Percentiles rank a stretch among this genome's conserved stretches.
phyloP scores from a whole-genome alignment of 179 eudicot genomes.

The Carnegiea gigantea region DNA sequence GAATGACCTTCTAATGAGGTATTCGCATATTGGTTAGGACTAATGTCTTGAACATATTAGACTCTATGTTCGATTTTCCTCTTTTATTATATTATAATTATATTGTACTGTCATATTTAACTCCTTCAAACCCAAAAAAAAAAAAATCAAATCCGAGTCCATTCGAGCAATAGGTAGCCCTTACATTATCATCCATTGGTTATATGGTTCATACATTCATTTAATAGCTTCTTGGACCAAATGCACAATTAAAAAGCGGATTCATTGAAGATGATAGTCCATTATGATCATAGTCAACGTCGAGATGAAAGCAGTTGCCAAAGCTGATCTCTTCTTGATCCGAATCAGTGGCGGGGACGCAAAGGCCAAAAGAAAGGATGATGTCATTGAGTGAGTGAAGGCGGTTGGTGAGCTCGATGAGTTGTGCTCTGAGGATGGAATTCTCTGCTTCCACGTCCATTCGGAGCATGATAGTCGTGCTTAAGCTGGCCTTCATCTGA shows the following conservation, averaged over 20 bases:
- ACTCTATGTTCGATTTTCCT: no score
- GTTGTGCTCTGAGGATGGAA: constrained; percentile 54
- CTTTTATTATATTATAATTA: no score
- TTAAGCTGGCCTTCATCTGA: constrained; percentile 33
- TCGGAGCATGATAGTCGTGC: constrained; percentile 33
- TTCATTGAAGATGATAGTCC: constrained; percentile 18
- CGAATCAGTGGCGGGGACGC: neutral
- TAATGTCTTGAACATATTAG: no score
- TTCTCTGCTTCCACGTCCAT: constrained; percentile 53
- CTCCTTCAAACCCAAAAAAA: no score
- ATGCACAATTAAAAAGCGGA: neutral
- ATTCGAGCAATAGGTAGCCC: no score
- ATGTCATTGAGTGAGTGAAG: constrained; percentile 49
- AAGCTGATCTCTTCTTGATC: neutral
- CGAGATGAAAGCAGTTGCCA: constrained; percentile 14
- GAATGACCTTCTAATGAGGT: no score
- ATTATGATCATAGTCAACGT: constrained; percentile 14
- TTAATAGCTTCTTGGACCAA: no score
- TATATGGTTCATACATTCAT: no score
- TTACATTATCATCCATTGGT: no score
- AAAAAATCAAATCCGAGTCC: no score
- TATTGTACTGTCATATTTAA: no score
- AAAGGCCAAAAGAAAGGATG: constrained; percentile 11
- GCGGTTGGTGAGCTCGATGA: constrained; percentile 50
- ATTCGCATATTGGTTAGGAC: no score